These are phyloP conservation scores for Cyanodermella asteris DNA, from an alignment of 2,329 filamentous ascomycete species.

Conservation along the genomic window DNA sequence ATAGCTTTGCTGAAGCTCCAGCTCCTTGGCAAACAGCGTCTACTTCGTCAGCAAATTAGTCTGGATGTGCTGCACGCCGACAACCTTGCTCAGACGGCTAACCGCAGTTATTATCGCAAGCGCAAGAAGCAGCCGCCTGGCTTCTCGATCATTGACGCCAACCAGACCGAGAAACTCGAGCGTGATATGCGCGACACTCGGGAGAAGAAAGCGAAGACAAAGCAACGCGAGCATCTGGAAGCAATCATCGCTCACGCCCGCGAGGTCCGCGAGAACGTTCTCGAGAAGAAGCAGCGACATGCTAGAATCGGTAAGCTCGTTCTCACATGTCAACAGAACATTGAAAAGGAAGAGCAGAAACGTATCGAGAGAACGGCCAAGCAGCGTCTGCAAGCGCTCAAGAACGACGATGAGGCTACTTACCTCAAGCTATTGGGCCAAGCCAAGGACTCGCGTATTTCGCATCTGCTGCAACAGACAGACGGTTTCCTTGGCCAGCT, in stretches of 20 bases:
- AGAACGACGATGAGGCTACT: conserved; percentile 97
- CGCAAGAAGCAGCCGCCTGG: conserved; percentile 99
- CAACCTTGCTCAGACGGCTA: conserved; percentile 91
- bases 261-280: conserved; percentile 49
- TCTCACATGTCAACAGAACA: conserved; percentile 75
- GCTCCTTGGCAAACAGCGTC: conserved; percentile 71
- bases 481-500: conserved; percentile 94
- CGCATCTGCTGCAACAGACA: conserved; percentile 86
- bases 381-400: conserved; percentile 95
- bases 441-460: conserved; percentile 98
- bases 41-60: conserved; percentile 66
- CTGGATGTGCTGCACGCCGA: conserved; percentile 89
- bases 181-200: conserved; percentile 95
- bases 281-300: conserved; percentile 48
- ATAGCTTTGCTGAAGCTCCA: conserved; percentile 89
- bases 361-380: conserved; percentile 93
- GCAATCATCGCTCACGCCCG: conserved; percentile 64
- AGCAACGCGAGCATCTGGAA: conserved; percentile 76
- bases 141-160: conserved; percentile 80
- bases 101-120: conserved; percentile 70
- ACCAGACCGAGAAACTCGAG: conserved; percentile 96
- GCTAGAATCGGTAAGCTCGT: conserved; percentile 80
- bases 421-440: conserved; percentile 95
- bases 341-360: conserved; percentile 98
- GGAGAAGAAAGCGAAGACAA: conserved; percentile 93